Base-by-base conservation (phyloP, 257 asterid genomes). In the Solanum okadae region DNA sequence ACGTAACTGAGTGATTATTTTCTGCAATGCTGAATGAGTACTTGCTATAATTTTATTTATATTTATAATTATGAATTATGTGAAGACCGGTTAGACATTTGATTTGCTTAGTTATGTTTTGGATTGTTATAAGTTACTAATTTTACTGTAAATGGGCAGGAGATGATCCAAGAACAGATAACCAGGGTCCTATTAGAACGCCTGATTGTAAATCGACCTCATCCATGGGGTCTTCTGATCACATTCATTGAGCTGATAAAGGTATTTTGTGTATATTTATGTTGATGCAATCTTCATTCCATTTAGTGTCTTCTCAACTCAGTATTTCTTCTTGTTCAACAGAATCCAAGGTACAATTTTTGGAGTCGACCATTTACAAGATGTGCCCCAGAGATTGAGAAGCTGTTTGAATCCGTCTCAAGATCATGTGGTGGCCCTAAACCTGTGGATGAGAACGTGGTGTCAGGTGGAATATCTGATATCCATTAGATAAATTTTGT, bases 191-290 rank as follows among this genome's bases (percentile, higher is more conserved):
- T 96, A 46, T 86, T 96, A 89, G 99, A 97, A 89, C 96, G 99
- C 52, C 90, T 95, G 85, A 95, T 95, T 31, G 99, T 94, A 34
- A 94, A 95, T 81, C 93, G 98, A 89, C 99, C 99, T 87, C 98
- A 94, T 91, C 99, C 99, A 6, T 97, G 99, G 99, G 99, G 99
- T n/a, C 95, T 97, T 84, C 90, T 95, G 87, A 92, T 95, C 65
- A 96, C 99, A 0, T 95, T 96, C 87, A 94, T 94, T 46, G 98
- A 96, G 91, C 98, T 97, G 72, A 94, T 97, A 86, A 97, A 95
- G 98, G 99, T 97, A 92, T 25, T 72, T 35, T 63, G 31, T 72
- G 18, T 86, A 34, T 59, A 10, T 8, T 68, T 81, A 27, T 25
- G 42, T 16, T 61, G 35, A 67, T 4, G 33, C 29, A 25, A 33